Evolutionary conservation across 495 filamentous ascomycete species (phyloP), one percentile per base, ranked within the genome.

Genomic region (Aspergillus panamensis): DNA sequence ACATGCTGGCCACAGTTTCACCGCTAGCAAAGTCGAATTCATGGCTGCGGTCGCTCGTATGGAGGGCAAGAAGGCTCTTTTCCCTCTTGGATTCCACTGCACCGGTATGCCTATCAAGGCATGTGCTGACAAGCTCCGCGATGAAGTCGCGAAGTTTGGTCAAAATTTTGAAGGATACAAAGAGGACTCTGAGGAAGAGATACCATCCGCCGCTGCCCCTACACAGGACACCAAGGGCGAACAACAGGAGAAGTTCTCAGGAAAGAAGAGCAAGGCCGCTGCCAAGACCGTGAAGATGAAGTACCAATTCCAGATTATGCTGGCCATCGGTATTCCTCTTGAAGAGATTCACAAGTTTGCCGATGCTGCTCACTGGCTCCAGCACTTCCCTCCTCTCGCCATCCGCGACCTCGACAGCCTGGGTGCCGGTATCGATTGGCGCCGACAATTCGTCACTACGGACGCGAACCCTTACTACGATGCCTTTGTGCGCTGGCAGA

Each of bases 51-150:
- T 87, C 61, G 85, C 87, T 39, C 78, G 93, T 37, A 95, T 97
- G 92, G 83, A 94, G 71, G 94, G 94, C 60, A 90, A 90, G 76
- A 79, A 87, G 45, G 80, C 84, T 57, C 78, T 97, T 44, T 97
- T 93, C 72, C 94, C 94, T 52, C 84, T 90, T 48, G 95, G 94
- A 13, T 97, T 89, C 74, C 94, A 98, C 76, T 95, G 91, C 74
- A 97, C 95, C 0, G 94, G 94, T 68, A 93, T 98, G 85, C 92
- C 94, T 5, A 97, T 98, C 76, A 97, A 96, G 72, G 92, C 94
- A 5, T 96, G 89, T 67, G 93, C 94, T 25, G 94, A 98, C 74
- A 97, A 97, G 75, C 84, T 98, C 35, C 79, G 80, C 47, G 87
- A 93, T 53, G 95, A 98, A 68, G 83, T 96, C 14, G 83, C 90